These are phyloP conservation scores for Ananas comosus DNA, from an alignment of 176 grass and related monocot species.

Conservation along the genomic window DNA sequence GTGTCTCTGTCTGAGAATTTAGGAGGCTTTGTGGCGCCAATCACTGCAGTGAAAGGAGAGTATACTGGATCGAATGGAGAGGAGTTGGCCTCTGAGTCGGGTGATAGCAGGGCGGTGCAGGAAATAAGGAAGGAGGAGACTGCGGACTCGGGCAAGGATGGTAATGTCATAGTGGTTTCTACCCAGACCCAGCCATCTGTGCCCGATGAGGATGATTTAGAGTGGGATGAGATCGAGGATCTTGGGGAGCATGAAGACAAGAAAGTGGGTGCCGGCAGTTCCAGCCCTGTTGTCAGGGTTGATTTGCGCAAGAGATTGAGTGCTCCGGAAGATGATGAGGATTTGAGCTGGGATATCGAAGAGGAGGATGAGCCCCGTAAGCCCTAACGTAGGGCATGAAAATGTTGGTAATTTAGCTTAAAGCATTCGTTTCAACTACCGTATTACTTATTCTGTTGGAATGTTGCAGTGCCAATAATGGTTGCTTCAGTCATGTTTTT, in stretches of 20 bases:
- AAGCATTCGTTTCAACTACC: background rate
- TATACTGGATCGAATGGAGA: constrained; percentile 33
- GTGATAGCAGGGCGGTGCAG: background rate
- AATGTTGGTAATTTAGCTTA: background rate
- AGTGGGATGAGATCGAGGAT: constrained; percentile 78
- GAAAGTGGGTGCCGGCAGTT: constrained; percentile 22
- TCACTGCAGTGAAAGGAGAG: constrained; percentile 12
- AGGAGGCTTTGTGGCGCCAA: background rate
- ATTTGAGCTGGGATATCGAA: constrained; percentile 74
- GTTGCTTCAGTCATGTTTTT: background rate
- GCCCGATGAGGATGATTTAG: constrained; percentile 73
- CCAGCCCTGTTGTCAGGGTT: constrained; percentile 32
- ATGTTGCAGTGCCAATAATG: background rate
- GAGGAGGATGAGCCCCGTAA: constrained; percentile 36
- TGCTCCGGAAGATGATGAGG: constrained; percentile 49
- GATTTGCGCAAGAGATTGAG: constrained; percentile 57
- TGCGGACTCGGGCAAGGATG: constrained; percentile 16
- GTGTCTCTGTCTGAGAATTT: background rate
- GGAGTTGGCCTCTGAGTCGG: constrained; percentile 30
- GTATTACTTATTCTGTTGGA: background rate
- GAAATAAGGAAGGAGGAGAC: background rate
- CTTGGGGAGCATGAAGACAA: constrained; percentile 59
- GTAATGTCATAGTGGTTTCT: constrained; percentile 52
- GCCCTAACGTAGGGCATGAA: background rate
- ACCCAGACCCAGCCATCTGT: constrained; percentile 20